A percentile compares a stretch with the other conserved stretches of the same genome.
Evolutionary conservation across 768 basidiomycete genomes (phyloP).

Genomic region (Ephemerocybe angulata): DNA sequence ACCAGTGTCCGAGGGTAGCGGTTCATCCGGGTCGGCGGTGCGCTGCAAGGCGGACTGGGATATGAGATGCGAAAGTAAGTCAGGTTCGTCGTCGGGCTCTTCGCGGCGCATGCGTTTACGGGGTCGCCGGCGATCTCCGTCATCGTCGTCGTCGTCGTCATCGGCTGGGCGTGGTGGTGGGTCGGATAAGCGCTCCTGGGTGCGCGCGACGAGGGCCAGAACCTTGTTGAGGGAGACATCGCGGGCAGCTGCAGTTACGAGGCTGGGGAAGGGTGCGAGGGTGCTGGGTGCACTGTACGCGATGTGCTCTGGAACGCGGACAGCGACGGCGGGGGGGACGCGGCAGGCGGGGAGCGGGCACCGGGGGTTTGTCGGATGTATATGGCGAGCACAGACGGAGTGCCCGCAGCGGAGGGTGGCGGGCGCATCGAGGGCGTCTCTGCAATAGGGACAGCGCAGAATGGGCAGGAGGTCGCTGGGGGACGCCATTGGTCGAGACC

Average conservation of each 20-base stretch:
- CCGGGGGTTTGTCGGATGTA: slow-evolving; percentile 17
- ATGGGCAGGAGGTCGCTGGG: slow-evolving; percentile 27
- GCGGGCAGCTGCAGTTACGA: slow-evolving; percentile 17
- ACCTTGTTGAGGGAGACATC: slow-evolving; percentile 63
- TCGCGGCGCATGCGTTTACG: slow-evolving; percentile 26
- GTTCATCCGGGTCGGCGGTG: slow-evolving; percentile 27
- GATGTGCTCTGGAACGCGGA: too few species aligned
- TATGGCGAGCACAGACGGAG: slow-evolving; percentile 65
- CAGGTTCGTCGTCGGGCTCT: slow-evolving; percentile 22
- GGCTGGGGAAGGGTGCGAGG: slow-evolving; percentile 29
- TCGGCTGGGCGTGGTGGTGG: slow-evolving; percentile 19
- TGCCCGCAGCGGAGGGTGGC: slow-evolving; percentile 83
- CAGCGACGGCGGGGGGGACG: slow-evolving; percentile 24
- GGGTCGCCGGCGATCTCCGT: slow-evolving; percentile 15
- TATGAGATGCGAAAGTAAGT: slow-evolving; percentile 38
- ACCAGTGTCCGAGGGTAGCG: slow-evolving; percentile 23
- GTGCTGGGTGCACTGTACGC: slow-evolving; percentile 33
- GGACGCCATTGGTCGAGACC: slow-evolving; percentile 12
- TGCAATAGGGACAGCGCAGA: slow-evolving; percentile 56
- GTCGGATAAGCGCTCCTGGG: slow-evolving; percentile 12
- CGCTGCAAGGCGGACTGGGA: slow-evolving; percentile 28
- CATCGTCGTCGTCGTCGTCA: slow-evolving; percentile 21
- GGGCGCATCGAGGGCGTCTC: slow-evolving; percentile 53
- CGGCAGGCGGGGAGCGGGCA: slow-evolving; percentile 35
- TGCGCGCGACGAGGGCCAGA: slow-evolving; percentile 38